These are phyloP conservation scores for Trapa incisa DNA, from an alignment of 345 rosid species.

Conservation along the genomic window DNA sequence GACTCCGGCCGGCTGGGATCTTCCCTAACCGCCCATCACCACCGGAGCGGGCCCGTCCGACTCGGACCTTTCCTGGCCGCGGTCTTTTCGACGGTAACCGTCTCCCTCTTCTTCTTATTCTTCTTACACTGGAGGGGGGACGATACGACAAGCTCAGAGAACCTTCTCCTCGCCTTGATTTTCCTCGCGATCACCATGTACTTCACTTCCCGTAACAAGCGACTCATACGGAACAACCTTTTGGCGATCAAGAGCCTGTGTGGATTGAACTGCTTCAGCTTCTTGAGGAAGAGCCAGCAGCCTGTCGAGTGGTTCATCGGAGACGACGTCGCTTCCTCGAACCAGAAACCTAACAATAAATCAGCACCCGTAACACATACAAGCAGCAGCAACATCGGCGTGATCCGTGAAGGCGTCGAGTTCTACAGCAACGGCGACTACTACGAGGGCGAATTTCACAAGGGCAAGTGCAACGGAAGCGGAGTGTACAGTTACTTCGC, in stretches of 20 bases:
- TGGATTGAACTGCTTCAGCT: conserved; percentile 32
- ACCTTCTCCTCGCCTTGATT: conserved; percentile 53
- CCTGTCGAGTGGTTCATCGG: conserved; percentile 85
- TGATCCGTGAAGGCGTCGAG: conserved; percentile 62
- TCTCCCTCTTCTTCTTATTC: conserved; percentile 28
- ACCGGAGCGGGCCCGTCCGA: conserved; percentile 38
- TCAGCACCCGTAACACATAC: conserved; percentile 8
- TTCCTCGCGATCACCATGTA: conserved; percentile 68
- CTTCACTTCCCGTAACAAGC: conserved; percentile 64
- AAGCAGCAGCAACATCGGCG: not conserved
- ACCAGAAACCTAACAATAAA: not conserved
- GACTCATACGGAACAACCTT: conserved; percentile 38
- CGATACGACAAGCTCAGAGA: conserved; percentile 36
- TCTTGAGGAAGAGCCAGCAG: conserved; percentile 28
- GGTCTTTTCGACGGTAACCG: conserved; percentile 22
- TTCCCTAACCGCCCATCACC: conserved; percentile 9
- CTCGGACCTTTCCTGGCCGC: conserved; percentile 37
- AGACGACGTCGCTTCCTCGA: conserved; percentile 12
- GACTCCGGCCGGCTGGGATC: conserved; percentile 19
- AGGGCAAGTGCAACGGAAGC: conserved; percentile 71
- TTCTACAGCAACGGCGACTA: conserved; percentile 76
- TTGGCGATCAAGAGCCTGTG: conserved; percentile 33
- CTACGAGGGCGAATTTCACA: conserved; percentile 86
- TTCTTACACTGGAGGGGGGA: conserved; percentile 23
- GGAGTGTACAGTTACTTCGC: conserved; percentile 71